phyloP scores from a whole-genome alignment of 164 flowering plant genomes.

The Taxillus chinensis region DNA sequence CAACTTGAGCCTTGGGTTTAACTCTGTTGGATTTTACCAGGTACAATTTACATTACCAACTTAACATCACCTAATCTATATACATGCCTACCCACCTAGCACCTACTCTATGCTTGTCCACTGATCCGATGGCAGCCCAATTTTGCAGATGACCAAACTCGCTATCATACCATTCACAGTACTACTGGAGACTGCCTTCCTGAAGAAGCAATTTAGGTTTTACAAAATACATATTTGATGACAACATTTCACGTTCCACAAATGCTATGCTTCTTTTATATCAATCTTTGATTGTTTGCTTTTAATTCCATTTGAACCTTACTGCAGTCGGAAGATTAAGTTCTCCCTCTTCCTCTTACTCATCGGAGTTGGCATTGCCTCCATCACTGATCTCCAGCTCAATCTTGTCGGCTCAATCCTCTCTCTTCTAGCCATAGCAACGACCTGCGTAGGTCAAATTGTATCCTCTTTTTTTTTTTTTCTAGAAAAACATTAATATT shows the following conservation, averaged over 20 bases:
- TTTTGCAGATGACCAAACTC: slow-evolving; percentile 92
- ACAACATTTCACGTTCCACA: slow-evolving; percentile 62
- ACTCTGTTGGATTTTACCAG: slow-evolving; percentile 95
- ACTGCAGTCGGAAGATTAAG: slow-evolving; percentile 75
- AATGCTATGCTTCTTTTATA: too few species aligned
- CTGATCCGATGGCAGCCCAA: too few species aligned
- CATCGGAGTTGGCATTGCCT: slow-evolving; percentile 89
- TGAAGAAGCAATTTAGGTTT: slow-evolving; percentile 92
- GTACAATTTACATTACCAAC: slow-evolving; percentile 13
- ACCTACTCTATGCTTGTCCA: too few species aligned
- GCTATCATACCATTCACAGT: slow-evolving; percentile 98
- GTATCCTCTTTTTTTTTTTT: slow-evolving; percentile 45
- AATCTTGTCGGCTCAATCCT: slow-evolving; percentile 74
- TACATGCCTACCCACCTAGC: too few species aligned
- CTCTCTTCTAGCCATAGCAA: slow-evolving; percentile 83
- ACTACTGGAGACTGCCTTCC: slow-evolving; percentile 71
- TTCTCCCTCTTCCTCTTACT: slow-evolving; percentile 66
- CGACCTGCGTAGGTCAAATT: slow-evolving; percentile 95
- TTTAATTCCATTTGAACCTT: neutral
- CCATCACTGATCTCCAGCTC: slow-evolving; percentile 93
- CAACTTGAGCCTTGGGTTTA: slow-evolving; percentile 94
- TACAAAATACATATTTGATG: too few species aligned
- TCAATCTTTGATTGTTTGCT: too few species aligned
- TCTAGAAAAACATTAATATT: neutral
- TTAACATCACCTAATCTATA: too few species aligned